Percentiles rank a stretch among this genome's conserved stretches.
Conservation (phyloP, 345 rosid species). For the Anastatica hierochuntica region DNA sequence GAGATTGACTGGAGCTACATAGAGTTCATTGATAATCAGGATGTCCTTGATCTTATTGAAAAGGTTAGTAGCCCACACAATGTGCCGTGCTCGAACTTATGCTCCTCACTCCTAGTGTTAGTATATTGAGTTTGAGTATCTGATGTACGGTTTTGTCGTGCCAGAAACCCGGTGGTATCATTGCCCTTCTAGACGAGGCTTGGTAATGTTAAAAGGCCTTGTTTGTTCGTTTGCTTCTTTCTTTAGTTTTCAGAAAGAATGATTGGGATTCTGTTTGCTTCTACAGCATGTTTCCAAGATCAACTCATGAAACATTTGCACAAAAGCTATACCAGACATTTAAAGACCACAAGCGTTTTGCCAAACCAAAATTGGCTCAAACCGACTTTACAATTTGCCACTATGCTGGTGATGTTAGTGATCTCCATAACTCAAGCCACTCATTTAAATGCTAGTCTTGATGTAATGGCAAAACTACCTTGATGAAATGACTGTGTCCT, state of each 20-base stretch:
- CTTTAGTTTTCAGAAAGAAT: constrained; percentile 11
- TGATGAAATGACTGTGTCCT: constrained; percentile 10
- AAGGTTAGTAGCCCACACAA: constrained; percentile 43
- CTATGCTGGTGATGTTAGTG: constrained; percentile 95
- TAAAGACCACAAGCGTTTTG: constrained; percentile 77
- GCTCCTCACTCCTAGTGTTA: constrained; percentile 4
- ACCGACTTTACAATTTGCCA: constrained; percentile 90
- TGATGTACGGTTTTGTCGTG: constrained; percentile 26
- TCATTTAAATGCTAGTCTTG: constrained; percentile 3
- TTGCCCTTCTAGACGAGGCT: constrained; percentile 99
- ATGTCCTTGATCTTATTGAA: constrained; percentile 92
- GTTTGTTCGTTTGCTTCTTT: constrained; percentile 12
- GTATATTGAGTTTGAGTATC: constrained; percentile 13
- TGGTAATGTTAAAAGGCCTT: constrained; percentile 46
- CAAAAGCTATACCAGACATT: constrained; percentile 94
- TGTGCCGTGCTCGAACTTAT: background rate
- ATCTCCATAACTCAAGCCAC: constrained; percentile 4
- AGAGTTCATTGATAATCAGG: constrained; percentile 92
- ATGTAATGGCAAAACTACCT: background rate
- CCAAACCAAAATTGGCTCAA: constrained; percentile 85
- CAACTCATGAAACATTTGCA: constrained; percentile 94
- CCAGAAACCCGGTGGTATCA: constrained; percentile 99
- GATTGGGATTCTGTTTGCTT: constrained; percentile 17
- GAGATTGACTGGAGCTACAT: constrained; percentile 98
- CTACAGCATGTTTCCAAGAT: constrained; percentile 93